Evolutionary conservation across 306 rosid species (phyloP).

Genomic region (Corylus heterophylla): DNA sequence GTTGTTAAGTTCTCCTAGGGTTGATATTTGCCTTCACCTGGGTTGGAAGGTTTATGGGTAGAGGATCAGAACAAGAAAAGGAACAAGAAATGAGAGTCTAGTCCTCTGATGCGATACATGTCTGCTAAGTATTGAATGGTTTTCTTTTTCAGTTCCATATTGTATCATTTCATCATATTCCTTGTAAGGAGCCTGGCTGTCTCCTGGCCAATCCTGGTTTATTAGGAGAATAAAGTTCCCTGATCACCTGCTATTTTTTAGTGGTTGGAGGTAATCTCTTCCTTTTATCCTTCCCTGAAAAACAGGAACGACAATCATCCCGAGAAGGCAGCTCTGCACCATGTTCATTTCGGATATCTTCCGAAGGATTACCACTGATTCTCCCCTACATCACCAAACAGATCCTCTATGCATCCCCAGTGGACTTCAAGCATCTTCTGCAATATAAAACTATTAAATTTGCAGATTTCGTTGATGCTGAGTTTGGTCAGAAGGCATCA

Average conservation of each 20-base stretch:
- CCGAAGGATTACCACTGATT: constrained; percentile 91
- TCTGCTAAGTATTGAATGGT: neutral
- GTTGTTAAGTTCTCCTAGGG: neutral
- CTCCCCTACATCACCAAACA: constrained; percentile 84
- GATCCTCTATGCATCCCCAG: constrained; percentile 63
- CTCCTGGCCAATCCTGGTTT: neutral
- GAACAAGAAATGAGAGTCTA: neutral
- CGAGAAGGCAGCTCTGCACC: constrained; percentile 80
- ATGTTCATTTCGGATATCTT: constrained; percentile 83
- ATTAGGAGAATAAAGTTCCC: neutral
- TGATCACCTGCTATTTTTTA: constrained; percentile 18
- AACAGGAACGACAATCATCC: constrained; percentile 90
- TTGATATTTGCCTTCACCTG: neutral
- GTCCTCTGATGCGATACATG: neutral
- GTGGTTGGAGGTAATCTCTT: constrained; percentile 12
- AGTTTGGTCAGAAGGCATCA: constrained; percentile 67
- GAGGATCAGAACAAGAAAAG: neutral
- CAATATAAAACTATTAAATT: constrained; percentile 71
- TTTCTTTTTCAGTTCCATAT: neutral
- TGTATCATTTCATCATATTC: neutral
- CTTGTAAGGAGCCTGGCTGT: neutral
- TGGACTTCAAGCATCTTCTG: constrained; percentile 82
- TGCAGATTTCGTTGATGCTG: constrained; percentile 76
- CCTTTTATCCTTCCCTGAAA: neutral
- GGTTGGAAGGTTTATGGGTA: neutral